Evolutionary conservation across 768 basidiomycete species (phyloP).

Genomic region (Podaxis sp.): DNA sequence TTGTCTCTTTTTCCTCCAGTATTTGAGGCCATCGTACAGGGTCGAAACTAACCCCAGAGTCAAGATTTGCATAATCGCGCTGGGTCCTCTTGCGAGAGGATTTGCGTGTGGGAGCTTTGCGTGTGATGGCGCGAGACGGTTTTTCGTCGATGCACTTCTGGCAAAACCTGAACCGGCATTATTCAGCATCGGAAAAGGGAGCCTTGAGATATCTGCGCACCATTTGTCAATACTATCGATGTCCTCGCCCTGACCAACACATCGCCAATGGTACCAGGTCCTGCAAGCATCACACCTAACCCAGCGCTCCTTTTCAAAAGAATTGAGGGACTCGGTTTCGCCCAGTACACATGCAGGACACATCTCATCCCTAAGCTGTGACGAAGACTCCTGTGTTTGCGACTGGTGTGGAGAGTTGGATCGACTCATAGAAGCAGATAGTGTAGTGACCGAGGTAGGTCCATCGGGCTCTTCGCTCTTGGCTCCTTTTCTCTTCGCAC

Average conservation of each 20-base stretch:
- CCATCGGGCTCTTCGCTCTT: slow-evolving; percentile 8
- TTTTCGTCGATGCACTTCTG: slow-evolving; percentile 55
- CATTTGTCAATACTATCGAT: slow-evolving; percentile 74
- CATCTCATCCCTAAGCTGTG: slow-evolving; percentile 9
- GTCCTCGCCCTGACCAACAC: slow-evolving; percentile 63
- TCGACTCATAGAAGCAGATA: neutral
- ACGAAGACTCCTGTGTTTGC: neutral
- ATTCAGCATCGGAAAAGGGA: slow-evolving; percentile 7
- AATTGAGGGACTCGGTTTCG: slow-evolving; percentile 8
- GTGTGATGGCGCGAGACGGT: slow-evolving; percentile 59
- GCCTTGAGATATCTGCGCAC: slow-evolving; percentile 32
- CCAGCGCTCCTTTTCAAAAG: slow-evolving; percentile 68
- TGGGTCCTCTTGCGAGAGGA: slow-evolving; percentile 70
- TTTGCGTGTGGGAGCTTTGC: slow-evolving; percentile 77
- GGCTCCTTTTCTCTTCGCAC: slow-evolving; percentile 1
- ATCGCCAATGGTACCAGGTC: slow-evolving; percentile 82
- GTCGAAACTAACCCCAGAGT: slow-evolving; percentile 61
- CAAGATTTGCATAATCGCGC: slow-evolving; percentile 76
- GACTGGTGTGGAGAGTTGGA: slow-evolving; percentile 2
- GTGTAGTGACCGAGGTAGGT: neutral
- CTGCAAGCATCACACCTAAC: slow-evolving; percentile 79
- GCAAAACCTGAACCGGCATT: slow-evolving; percentile 55
- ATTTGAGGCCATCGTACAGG: slow-evolving; percentile 64
- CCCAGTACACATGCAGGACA: slow-evolving; percentile 14
- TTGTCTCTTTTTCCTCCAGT: slow-evolving; percentile 63